Percentiles rank a stretch among this genome's conserved stretches.
These are phyloP conservation scores for Trichosanthes cucumerina DNA, from an alignment of 306 rosid genomes.

Conservation along the genomic window DNA sequence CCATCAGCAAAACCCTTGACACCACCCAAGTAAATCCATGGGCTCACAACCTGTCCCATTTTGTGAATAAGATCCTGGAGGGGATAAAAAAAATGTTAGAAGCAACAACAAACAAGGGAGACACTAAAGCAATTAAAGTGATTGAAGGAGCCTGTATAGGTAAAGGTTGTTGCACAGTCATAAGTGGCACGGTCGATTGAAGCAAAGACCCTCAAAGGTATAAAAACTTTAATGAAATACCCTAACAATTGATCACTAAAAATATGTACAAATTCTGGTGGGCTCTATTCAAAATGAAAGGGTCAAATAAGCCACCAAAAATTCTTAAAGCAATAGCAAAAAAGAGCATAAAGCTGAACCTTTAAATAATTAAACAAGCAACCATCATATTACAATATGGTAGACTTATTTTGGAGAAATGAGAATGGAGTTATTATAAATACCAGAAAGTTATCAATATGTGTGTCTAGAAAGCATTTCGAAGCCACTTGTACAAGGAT, in stretches of 20 bases:
- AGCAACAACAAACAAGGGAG: slow-evolving; percentile 10
- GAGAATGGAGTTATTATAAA: neutral
- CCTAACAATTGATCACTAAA: neutral
- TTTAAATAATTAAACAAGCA: neutral
- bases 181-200: neutral
- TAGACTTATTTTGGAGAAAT: neutral
- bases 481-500: neutral
- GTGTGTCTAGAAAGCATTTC: neutral
- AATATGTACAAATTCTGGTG: neutral
- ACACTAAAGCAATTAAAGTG: slow-evolving; percentile 4
- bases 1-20: slow-evolving; percentile 89
- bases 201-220: neutral
- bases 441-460: neutral
- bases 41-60: slow-evolving; percentile 45
- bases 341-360: neutral
- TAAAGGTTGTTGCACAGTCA: neutral
- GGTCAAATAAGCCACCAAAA: neutral
- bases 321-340: neutral
- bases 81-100: slow-evolving; percentile 13
- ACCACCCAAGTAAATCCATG: slow-evolving; percentile 84
- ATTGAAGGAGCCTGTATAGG: neutral
- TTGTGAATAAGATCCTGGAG: slow-evolving; percentile 47
- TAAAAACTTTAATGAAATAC: neutral
- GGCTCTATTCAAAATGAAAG: neutral
- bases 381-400: neutral